Conservation (phyloP, 352 stramenopile genomes). For the Aphanomyces cochlioides region DNA sequence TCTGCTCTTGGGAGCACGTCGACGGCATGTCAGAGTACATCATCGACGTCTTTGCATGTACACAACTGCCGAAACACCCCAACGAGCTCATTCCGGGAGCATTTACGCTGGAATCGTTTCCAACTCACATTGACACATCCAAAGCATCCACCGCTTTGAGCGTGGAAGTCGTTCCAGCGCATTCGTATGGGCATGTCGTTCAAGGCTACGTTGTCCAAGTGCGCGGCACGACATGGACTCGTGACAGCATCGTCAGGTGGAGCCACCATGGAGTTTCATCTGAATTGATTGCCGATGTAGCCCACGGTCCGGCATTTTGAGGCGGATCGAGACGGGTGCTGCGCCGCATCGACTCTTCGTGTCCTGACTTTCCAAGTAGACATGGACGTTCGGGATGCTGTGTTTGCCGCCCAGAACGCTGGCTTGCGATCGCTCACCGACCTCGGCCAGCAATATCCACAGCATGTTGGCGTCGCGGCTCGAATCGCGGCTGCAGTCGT, state of each 20-base stretch:
- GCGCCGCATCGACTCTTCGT: background rate
- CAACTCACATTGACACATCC: background rate
- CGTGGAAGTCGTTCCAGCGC: background rate
- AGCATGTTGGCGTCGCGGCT: background rate
- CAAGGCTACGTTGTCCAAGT: background rate
- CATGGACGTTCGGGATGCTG: slow-evolving; percentile 18
- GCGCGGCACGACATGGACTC: background rate
- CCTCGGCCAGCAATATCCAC: slow-evolving; percentile 11
- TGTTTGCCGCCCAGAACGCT: slow-evolving; percentile 11
- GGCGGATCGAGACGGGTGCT: no score
- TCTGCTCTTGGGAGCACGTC: background rate
- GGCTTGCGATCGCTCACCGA: slow-evolving; percentile 7
- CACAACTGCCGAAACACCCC: background rate
- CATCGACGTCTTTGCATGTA: slow-evolving; percentile 1
- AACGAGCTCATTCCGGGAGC: background rate
- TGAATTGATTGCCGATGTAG: no score
- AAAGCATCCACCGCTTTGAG: no score
- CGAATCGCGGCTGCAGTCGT: background rate
- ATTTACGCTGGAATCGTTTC: background rate
- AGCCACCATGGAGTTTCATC: background rate
- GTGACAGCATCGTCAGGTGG: background rate
- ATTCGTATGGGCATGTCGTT: background rate
- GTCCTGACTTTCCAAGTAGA: background rate
- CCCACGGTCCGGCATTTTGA: no score
- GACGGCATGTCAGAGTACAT: background rate